phyloP scores from a whole-genome alignment of 805 yeast genomes.

The Lipomyces chichibuensis region DNA sequence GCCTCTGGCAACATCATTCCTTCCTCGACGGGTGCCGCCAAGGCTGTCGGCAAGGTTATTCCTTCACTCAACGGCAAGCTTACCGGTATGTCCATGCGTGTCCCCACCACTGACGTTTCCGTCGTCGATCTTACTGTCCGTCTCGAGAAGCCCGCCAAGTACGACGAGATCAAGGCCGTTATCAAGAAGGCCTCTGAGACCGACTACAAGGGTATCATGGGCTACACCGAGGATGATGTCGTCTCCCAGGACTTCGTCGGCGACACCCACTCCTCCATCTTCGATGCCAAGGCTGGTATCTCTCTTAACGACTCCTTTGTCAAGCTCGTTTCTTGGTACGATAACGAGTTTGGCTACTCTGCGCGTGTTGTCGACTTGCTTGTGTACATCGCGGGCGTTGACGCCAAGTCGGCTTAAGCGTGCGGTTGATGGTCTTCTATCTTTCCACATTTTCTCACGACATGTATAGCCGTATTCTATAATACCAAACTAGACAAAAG shows the following conservation, averaged over 20 bases:
- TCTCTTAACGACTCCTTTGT: conserved; percentile 83
- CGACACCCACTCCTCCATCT: conserved; percentile 82
- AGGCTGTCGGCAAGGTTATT: conserved; percentile 95
- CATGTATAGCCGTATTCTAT: neutral
- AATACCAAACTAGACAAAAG: neutral
- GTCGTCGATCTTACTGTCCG: conserved; percentile 91
- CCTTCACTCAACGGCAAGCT: conserved; percentile 89
- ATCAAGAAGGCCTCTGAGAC: conserved; percentile 78
- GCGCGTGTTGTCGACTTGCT: conserved; percentile 93
- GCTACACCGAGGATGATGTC: conserved; percentile 91
- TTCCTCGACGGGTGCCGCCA: conserved; percentile 96
- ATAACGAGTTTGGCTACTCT: conserved; percentile 94
- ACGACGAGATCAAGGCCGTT: conserved; percentile 79
- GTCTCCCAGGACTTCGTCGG: conserved; percentile 88
- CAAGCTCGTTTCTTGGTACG: conserved; percentile 93
- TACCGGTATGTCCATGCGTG: conserved; percentile 93
- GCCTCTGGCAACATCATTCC: conserved; percentile 95
- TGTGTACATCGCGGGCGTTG: conserved; percentile 72
- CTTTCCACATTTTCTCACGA: neutral
- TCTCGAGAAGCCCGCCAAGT: conserved; percentile 72
- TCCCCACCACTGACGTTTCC: conserved; percentile 91
- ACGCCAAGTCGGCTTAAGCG: conserved; percentile 33
- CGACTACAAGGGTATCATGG: conserved; percentile 76
- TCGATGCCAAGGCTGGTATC: conserved; percentile 90
- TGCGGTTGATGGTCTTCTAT: neutral